Conservation (phyloP, 176 grass and related monocot genomes). For the Microstegium vimineum region DNA sequence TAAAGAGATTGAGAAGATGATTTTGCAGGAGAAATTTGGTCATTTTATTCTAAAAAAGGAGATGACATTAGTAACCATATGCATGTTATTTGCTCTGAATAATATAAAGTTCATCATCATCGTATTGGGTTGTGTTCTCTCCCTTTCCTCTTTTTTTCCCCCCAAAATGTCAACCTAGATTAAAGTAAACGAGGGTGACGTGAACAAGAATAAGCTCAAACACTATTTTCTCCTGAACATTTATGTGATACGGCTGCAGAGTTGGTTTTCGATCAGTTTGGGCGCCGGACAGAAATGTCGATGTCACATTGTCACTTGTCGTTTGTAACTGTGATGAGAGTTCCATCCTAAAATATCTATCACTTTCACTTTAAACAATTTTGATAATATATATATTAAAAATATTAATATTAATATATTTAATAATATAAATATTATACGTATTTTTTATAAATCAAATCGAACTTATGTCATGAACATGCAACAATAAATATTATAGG, state of each 20-base stretch:
- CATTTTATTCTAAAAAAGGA: not conserved
- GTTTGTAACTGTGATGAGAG: too few species aligned
- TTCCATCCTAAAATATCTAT: too few species aligned
- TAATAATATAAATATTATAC: too few species aligned
- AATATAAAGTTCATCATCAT: not conserved
- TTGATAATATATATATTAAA: too few species aligned
- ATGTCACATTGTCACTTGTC: not conserved
- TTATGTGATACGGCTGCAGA: slow-evolving; percentile 3
- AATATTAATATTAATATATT: too few species aligned
- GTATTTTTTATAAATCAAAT: too few species aligned
- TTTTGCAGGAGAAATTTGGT: not conserved
- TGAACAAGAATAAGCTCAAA: not conserved
- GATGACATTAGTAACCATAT: not conserved
- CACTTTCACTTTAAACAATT: too few species aligned
- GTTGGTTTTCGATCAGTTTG: not conserved
- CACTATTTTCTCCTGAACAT: not conserved
- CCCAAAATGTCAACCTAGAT: not conserved
- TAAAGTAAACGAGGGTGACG: not conserved
- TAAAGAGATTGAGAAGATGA: not conserved
- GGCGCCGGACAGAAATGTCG: not conserved
- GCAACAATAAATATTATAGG: too few species aligned
- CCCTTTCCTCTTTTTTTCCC: not conserved
- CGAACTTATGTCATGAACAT: too few species aligned
- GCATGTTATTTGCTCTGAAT: not conserved
- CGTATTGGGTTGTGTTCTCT: not conserved